Conservation (phyloP, 2,329 filamentous ascomycete species). For the Xylariomycetidae sp. region DNA sequence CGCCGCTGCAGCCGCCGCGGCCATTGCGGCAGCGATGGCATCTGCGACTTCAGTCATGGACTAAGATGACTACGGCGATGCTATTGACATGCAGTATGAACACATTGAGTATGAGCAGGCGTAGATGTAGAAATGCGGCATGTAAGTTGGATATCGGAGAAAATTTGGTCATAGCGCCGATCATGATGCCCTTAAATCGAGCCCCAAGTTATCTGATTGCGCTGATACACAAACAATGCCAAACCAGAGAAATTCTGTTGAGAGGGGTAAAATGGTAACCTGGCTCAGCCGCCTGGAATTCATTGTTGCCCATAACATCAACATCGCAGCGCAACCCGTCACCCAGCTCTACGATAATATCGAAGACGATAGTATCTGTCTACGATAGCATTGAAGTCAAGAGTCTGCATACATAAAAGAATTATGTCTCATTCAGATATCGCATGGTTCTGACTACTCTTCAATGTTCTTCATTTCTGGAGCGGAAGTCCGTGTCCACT, state of each 20-base stretch:
- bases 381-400: too few species aligned
- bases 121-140: constrained; percentile 2
- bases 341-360: too few species aligned
- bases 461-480: too few species aligned
- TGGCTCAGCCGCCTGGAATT: not conserved
- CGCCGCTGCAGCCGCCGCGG: constrained; percentile 13
- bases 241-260: constrained; percentile 1
- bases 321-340: too few species aligned
- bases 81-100: constrained; percentile 6
- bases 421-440: too few species aligned
- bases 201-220: not conserved
- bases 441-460: too few species aligned
- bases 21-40: constrained; percentile 25
- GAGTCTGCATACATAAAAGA: too few species aligned
- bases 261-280: not conserved
- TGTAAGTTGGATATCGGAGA: constrained; percentile 7
- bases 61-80: constrained; percentile 11
- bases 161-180: constrained; percentile 11
- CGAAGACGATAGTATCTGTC: too few species aligned
- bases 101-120: constrained; percentile 5
- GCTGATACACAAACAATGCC: not conserved
- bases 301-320: not conserved
- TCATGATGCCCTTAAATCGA: constrained; percentile 3
- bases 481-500: too few species aligned
- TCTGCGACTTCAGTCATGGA: constrained; percentile 26